phyloP scores from a whole-genome alignment of 2,329 filamentous ascomycete species.

The Arthrobotrys entomopaga region DNA sequence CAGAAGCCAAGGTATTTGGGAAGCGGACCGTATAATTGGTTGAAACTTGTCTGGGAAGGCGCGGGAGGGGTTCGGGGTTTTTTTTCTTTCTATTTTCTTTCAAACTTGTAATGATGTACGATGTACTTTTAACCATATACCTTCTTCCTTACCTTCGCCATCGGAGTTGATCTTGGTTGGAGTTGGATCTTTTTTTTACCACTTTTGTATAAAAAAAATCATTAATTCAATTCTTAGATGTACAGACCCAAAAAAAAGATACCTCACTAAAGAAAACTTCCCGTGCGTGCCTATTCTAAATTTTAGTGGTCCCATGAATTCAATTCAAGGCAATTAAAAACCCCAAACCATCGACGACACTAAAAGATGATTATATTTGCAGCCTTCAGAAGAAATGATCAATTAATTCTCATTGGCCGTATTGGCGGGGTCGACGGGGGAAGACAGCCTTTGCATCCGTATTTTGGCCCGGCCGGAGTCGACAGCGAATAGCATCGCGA shows the following conservation, averaged over 20 bases:
- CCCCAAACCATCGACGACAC: conserved; percentile 2
- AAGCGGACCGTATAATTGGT: conserved; percentile 36
- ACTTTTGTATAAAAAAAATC: conserved; percentile 39
- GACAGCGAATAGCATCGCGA: conserved; percentile 9
- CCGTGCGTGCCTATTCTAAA: conserved; percentile 1
- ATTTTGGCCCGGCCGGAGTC: neutral
- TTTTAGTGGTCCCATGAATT: conserved; percentile 12
- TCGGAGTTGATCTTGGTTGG: conserved; percentile 32
- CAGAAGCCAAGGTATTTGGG: conserved; percentile 42
- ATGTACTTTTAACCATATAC: conserved; percentile 46
- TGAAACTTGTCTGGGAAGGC: conserved; percentile 41
- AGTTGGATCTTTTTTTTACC: conserved; percentile 19
- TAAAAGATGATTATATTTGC: conserved; percentile 24
- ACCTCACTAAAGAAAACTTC: neutral
- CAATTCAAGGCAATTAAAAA: neutral
- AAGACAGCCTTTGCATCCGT: conserved; percentile 39
- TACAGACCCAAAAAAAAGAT: neutral
- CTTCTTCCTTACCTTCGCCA: conserved; percentile 32
- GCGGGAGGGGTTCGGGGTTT: conserved; percentile 29
- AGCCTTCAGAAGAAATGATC: too few species aligned
- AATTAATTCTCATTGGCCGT: conserved; percentile 11
- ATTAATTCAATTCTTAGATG: conserved; percentile 40
- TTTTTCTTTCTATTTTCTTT: conserved; percentile 13
- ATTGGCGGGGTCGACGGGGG: conserved; percentile 47
- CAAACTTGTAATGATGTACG: conserved; percentile 50